These are phyloP conservation scores for Solanum arcanum DNA, from an alignment of 257 asterid genomes.

Conservation along the genomic window DNA sequence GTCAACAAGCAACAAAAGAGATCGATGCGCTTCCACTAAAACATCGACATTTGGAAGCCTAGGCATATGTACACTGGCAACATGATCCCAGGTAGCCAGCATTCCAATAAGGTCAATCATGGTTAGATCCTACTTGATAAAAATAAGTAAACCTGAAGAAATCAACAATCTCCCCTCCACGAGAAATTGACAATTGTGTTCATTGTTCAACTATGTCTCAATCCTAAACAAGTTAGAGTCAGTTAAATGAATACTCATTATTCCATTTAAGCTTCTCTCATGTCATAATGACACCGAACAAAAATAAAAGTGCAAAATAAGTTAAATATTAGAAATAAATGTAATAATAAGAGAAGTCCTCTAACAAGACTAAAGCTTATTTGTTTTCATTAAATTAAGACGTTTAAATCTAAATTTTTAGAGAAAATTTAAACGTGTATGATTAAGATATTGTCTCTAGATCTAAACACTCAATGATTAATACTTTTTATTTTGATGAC, in stretches of 20 bases:
- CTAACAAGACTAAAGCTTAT: background rate
- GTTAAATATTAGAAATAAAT: background rate
- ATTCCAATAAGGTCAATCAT: background rate
- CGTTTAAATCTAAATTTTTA: background rate
- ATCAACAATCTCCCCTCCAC: background rate
- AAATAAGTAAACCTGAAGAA: background rate
- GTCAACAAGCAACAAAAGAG: background rate
- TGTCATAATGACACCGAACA: background rate
- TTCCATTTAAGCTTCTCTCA: background rate
- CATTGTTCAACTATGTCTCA: background rate
- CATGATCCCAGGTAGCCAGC: background rate
- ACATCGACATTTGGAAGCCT: background rate
- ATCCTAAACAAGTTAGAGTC: background rate
- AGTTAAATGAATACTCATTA: background rate
- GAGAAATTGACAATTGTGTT: background rate
- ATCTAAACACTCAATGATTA: background rate
- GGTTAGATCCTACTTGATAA: background rate
- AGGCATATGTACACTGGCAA: background rate
- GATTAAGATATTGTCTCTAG: background rate
- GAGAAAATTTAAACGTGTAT: background rate
- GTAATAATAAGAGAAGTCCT: background rate
- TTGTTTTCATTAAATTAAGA: background rate
- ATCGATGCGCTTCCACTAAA: background rate
- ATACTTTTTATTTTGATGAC: background rate
- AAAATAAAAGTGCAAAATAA: background rate